Conservation (phyloP, 352 stramenopile species). For the Globisporangium paddicum region DNA sequence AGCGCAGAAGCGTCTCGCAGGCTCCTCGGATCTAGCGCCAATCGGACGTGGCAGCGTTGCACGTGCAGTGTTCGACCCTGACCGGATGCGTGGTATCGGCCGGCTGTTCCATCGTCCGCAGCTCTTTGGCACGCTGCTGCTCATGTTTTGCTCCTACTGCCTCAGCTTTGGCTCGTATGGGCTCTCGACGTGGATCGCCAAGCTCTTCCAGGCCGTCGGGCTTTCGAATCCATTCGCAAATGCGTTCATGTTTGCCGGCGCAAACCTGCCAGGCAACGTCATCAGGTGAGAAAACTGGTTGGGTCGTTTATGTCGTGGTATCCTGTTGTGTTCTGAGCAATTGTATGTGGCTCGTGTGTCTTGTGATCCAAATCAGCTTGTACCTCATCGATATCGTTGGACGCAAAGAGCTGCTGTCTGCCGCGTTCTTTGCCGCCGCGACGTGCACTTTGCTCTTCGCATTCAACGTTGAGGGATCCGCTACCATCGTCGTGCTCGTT, state of each 20-base stretch:
- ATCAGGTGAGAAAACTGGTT: constrained; percentile 60
- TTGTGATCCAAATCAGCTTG: constrained; percentile 25
- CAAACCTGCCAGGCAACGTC: constrained; percentile 90
- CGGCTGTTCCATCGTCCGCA: constrained; percentile 49
- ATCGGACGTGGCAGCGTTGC: constrained; percentile 43
- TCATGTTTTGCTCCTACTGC: constrained; percentile 67
- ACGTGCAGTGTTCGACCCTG: constrained; percentile 58
- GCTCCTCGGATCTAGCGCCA: not conserved
- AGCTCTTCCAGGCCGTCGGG: constrained; percentile 84
- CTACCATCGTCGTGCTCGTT: constrained; percentile 74
- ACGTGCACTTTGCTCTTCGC: constrained; percentile 75
- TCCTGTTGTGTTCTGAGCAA: constrained; percentile 3
- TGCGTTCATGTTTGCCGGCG: constrained; percentile 88
- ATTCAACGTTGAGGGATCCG: constrained; percentile 59
- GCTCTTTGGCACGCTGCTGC: constrained; percentile 39
- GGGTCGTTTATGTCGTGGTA: too few relatives aligned
- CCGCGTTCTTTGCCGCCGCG: constrained; percentile 61
- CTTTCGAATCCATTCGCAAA: constrained; percentile 91
- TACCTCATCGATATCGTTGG: constrained; percentile 74
- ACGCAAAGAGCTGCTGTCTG: constrained; percentile 57
- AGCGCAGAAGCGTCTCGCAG: not conserved
- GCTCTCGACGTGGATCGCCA: constrained; percentile 93
- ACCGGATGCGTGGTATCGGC: constrained; percentile 38
- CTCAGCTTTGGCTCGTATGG: constrained; percentile 91
- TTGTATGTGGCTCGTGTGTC: not conserved